phyloP scores from a whole-genome alignment of 768 basidiomycete species.

The Suillus plorans region DNA sequence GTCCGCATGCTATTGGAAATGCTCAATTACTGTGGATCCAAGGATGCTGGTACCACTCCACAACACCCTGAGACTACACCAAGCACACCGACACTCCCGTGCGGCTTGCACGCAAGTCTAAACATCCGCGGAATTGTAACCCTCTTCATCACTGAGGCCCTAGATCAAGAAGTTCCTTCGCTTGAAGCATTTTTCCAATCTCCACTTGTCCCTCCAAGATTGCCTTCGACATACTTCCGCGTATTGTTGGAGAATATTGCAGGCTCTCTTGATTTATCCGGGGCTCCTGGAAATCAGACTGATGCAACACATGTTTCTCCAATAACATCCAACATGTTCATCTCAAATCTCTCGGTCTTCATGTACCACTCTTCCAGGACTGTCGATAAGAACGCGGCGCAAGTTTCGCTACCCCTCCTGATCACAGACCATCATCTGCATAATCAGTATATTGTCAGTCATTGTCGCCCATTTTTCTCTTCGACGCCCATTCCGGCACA shows the following conservation, averaged over 20 bases:
- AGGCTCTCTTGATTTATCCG: conserved; percentile 20
- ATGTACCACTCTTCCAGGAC: conserved; percentile 36
- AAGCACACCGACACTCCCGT: conserved; percentile 16
- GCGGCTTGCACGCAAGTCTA: conserved; percentile 33
- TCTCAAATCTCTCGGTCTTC: conserved; percentile 58
- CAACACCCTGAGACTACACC: conserved; percentile 18
- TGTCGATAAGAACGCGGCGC: conserved; percentile 14
- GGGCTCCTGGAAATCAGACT: conserved; percentile 9
- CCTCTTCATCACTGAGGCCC: conserved; percentile 41
- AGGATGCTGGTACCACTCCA: background rate
- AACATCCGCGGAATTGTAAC: conserved; percentile 47
- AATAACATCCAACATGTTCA: conserved; percentile 12
- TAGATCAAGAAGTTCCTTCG: conserved; percentile 9
- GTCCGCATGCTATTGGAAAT: conserved; percentile 48
- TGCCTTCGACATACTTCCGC: conserved; percentile 53
- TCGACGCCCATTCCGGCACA: conserved; percentile 13
- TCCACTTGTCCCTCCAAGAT: conserved; percentile 57
- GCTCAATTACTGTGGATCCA: conserved; percentile 31
- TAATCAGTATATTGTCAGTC: conserved; percentile 50
- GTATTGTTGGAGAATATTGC: conserved; percentile 43
- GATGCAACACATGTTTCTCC: conserved; percentile 7
- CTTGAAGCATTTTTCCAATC: conserved; percentile 49
- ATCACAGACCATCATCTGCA: conserved; percentile 71
- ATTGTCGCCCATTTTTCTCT: conserved; percentile 40
- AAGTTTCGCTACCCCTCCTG: conserved; percentile 60